Base-by-base conservation (phyloP, 805 yeast species). In the Maudiozyma barnettii region DNA sequence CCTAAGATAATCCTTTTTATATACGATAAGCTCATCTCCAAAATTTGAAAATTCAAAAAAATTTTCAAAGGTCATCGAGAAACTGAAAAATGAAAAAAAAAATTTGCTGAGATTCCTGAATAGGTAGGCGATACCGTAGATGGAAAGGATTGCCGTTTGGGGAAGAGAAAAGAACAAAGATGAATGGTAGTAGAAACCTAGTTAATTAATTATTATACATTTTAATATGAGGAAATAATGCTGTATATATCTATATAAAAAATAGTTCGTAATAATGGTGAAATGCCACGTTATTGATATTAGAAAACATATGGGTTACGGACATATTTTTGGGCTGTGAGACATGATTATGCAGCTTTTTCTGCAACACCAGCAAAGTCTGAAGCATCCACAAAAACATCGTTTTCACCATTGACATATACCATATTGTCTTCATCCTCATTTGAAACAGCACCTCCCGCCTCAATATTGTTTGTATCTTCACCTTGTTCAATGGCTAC, bases 401-500 rank as follows among this genome's bases (percentile, higher is more conserved):
- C 78, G 33, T 70, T 72, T 53, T 71, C 76, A 45, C 75, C 77
- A 49, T 71, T 70, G 3, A 62, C 67, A 43, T 66, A 71, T 2
- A 59, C 55, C 19, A 69, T 47, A 7, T 55, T 45, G 12, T 64
- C 72, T 23, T 64, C 65, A n/a, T 55, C 44, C 10, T 39, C 70
- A 29, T 63, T 70, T 16, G 68, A 75, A 37, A 64, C 69, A 41
- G 64, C 71, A 16, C 69, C 73, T 39, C 68, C 71, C 37, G 67
- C 73, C 6, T 30, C 47, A 1, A 26, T 19, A 21, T 23, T 20
- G 6, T 37, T 21, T 14, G 19, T 19, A 5, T 36, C 44, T 21
- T 46, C 52, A 33, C 45, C 53, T 22, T 44, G 59, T 13, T 58
- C 71, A 38, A 48, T 50, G 5, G 58, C 61, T 4, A 56, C 63